phyloP scores from a whole-genome alignment of 805 yeast genomes.

The Grigorovia humatica region DNA sequence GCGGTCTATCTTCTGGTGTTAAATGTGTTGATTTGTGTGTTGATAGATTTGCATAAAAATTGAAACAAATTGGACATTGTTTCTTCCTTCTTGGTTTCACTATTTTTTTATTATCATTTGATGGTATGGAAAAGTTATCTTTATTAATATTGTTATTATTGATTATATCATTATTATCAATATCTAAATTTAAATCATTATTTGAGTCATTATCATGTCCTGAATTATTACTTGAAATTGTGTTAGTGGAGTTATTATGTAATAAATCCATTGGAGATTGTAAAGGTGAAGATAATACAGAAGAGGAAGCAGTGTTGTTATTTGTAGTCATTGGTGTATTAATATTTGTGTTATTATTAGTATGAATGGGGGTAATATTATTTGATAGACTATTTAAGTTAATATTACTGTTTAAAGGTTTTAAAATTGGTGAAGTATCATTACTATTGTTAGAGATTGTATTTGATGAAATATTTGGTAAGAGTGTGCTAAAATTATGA shows the following conservation, averaged over 20 bases:
- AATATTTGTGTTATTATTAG: neutral
- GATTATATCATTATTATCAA: too few species aligned
- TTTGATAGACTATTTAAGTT: neutral
- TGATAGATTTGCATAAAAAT: conserved; percentile 66
- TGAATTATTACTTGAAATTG: neutral
- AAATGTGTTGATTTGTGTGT: conserved; percentile 76
- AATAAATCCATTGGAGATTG: neutral
- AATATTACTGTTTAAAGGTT: neutral
- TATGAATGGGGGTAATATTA: neutral
- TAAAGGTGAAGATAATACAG: neutral
- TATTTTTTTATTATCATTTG: conserved; percentile 5
- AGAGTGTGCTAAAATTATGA: neutral
- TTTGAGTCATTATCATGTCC: neutral
- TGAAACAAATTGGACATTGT: conserved; percentile 61
- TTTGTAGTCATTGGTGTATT: neutral
- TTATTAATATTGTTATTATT: too few species aligned
- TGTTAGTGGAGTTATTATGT: neutral
- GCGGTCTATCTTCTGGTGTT: conserved; percentile 64
- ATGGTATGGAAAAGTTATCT: neutral
- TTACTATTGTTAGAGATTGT: neutral
- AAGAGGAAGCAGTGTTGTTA: neutral
- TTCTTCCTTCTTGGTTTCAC: conserved; percentile 50
- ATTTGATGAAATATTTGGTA: neutral
- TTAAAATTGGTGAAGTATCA: neutral
- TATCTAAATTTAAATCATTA: neutral